Base-by-base conservation (phyloP, 139 green algal species). In the Coelastrella sp. region DNA sequence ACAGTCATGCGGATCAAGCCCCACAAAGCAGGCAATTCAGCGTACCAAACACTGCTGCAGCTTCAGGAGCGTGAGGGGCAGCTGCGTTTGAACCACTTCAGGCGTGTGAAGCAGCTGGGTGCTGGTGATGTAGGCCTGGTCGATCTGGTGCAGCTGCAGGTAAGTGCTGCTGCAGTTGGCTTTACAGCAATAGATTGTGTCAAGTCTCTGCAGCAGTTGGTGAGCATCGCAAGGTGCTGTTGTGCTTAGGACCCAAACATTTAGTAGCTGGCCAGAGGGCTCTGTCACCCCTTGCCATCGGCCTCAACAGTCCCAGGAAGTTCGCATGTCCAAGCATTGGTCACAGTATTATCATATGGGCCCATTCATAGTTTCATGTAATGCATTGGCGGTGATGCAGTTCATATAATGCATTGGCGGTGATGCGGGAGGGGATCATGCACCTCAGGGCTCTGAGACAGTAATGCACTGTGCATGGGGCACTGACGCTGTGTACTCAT, bases 91-190 rank as follows among this genome's bases (percentile, higher is more conserved):
- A 94, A 94, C 49, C 92, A 98, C 93, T 99, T 99, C 90, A 81
- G 92, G 63, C 94, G 96, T 25, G 91, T 99, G 84, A 96, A 97
- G 93, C 97, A 98, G 95, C 93, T 99, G 87, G 97, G 97, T 49
- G 93, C 95, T 7, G 97, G 97, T 6, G 97, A 99, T 88, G 96
- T 99, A 65, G 97, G 96, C 70, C 94, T 97, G 78, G 98, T 99
- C 56, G 97, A 99, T 91, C 93, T 99, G 84, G 98, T 99, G 63
- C 89, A 98, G 92, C 94, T 99, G 63, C 90, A 91, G 78, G 88
- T 80, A 72, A 82, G 84, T 8, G 11, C 1, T 14, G 6, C 8
- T 49, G 35, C 35, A 49, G 35, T 49, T 49, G 20, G 68, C 68
- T 78, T 78, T 78, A 78, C 20, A 78, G 68, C 20, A 22, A 22